These are phyloP conservation scores for Claviceps sp. DNA, from an alignment of 2,329 filamentous ascomycete genomes.

Conservation along the genomic window DNA sequence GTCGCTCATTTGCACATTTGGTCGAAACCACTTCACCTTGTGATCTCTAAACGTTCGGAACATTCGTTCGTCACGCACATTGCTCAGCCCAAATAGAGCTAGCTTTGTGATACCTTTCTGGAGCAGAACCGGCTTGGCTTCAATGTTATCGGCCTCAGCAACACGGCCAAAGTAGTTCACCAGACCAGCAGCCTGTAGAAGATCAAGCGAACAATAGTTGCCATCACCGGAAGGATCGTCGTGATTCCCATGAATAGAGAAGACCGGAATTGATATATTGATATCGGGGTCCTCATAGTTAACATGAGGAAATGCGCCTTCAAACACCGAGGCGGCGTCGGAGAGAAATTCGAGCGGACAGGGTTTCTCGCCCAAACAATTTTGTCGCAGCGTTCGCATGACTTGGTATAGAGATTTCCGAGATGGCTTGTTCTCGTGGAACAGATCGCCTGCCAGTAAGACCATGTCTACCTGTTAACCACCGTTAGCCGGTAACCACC, in stretches of 20 bases:
- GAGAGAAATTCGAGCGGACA: conserved; percentile 91
- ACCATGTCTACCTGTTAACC: conserved; percentile 73
- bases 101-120: conserved; percentile 91
- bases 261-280: conserved; percentile 92
- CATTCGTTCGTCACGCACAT: conserved; percentile 88
- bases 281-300: conserved; percentile 98
- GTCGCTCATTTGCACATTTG: conserved; percentile 63
- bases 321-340: conserved; percentile 83
- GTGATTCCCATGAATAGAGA: conserved; percentile 97
- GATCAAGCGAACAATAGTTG: conserved; percentile 77
- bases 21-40: conserved; percentile 87
- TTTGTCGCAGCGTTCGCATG: conserved; percentile 85
- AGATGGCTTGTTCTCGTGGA: conserved; percentile 96
- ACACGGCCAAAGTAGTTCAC: conserved; percentile 94
- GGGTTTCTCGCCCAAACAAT: conserved; percentile 89
- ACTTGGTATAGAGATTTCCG: conserved; percentile 95
- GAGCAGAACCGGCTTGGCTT: conserved; percentile 78
- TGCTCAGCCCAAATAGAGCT: conserved; percentile 86
- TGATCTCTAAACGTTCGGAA: conserved; percentile 88
- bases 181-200: conserved; percentile 80
- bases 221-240: conserved; percentile 97
- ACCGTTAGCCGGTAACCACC: neutral
- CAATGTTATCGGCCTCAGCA: conserved; percentile 84
- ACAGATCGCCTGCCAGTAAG: conserved; percentile 82
- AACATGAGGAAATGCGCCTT: conserved; percentile 79